phyloP scores from a whole-genome alignment of 345 rosid genomes.

The Rhizophora apiculata region DNA sequence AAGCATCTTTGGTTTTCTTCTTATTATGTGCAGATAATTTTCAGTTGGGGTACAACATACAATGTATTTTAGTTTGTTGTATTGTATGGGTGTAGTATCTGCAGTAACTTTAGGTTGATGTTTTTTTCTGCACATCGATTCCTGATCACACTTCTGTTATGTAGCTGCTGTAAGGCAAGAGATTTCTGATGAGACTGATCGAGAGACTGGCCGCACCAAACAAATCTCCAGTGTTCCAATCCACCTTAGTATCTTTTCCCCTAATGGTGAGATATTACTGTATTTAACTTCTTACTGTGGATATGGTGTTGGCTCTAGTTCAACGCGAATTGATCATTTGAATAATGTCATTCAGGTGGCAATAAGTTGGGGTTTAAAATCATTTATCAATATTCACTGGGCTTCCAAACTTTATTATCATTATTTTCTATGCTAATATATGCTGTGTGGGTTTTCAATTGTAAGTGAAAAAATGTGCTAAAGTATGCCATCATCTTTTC shows the following conservation, averaged over 20 bases:
- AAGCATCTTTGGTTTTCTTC: not conserved
- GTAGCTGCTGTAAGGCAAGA: constrained; percentile 89
- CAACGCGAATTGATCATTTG: not conserved
- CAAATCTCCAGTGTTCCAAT: constrained; percentile 83
- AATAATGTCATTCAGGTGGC: not conserved
- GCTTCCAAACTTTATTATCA: not conserved
- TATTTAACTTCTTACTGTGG: not conserved
- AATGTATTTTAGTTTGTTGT: no score
- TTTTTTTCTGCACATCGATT: constrained; percentile 8
- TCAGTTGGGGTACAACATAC: not conserved
- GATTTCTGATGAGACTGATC: constrained; percentile 89
- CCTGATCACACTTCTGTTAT: constrained; percentile 11
- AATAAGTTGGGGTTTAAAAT: not conserved
- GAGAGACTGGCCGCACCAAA: constrained; percentile 90
- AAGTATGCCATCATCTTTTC: no score
- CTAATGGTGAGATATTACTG: constrained; percentile 60
- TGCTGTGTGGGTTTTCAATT: not conserved
- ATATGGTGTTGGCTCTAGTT: not conserved
- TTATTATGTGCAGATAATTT: not conserved
- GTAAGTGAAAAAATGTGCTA: not conserved
- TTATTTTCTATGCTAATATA: no score
- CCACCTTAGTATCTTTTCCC: constrained; percentile 90
- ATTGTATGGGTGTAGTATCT: no score
- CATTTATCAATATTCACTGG: not conserved
- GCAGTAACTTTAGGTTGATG: not conserved